A percentile compares a stretch with the other conserved stretches of the same genome.
phyloP scores from a whole-genome alignment of 257 asterid species.

The Lantana camara region DNA sequence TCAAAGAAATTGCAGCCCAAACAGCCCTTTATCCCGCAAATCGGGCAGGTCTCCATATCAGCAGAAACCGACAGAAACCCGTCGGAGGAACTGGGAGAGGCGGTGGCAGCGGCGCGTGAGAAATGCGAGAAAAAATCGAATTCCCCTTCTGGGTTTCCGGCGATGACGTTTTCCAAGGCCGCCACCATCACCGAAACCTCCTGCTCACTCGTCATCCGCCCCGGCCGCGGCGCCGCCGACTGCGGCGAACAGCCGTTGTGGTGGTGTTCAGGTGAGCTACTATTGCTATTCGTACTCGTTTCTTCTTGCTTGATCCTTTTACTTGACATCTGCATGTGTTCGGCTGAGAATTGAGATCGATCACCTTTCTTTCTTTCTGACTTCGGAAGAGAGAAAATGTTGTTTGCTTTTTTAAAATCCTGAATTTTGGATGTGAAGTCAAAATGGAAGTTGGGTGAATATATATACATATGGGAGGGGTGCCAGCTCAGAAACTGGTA shows the following conservation, averaged over 20 bases:
- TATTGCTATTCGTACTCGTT: background rate
- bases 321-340: constrained; percentile 22
- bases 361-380: background rate
- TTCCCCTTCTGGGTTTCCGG: constrained; percentile 18
- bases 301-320: constrained; percentile 22
- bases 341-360: too few species aligned
- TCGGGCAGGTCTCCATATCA: constrained; percentile 39
- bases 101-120: background rate
- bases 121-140: background rate
- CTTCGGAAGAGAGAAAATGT: background rate
- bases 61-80: constrained; percentile 32
- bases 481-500: background rate
- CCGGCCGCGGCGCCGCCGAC: background rate
- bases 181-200: constrained; percentile 48
- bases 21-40: constrained; percentile 51
- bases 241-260: background rate
- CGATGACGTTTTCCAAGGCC: constrained; percentile 43
- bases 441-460: background rate
- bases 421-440: background rate
- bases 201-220: constrained; percentile 35
- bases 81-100: background rate
- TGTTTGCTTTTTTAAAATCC: background rate
- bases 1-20: constrained; percentile 51
- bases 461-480: background rate
- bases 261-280: background rate